Base-by-base conservation (phyloP, 257 asterid genomes). In the Solanum lignicaule region DNA sequence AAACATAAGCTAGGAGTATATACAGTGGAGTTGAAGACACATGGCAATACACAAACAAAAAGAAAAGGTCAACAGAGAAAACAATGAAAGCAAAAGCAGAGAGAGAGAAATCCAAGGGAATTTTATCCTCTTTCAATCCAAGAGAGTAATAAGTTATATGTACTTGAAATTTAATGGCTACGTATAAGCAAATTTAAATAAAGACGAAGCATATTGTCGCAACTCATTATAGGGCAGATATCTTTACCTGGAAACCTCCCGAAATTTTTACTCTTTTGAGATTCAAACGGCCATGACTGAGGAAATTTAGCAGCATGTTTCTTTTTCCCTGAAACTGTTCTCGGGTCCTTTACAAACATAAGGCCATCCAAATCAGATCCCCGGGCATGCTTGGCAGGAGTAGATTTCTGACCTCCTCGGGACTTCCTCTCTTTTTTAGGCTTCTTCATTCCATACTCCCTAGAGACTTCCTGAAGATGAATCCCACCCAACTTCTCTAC, bases 391-490 rank as follows among this genome's bases (percentile, higher is more conserved):
- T 88, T 91, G 86, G 72, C 84, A 84, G 91, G 89, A 31, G 90
- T 83, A 83, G 88, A 72, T 43, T 88, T 93, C 85, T 85, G 72
- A 89, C 88, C 87, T 83, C 90, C 78, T 18, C 29, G 89, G 84
- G 79, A 88, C 88, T 94, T 95, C 74, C 91, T 93, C 76, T 89
- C 89, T 82, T 88, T 86, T 41, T 52, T 90, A 89, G 91, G 91
- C 66, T 92, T 93, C 90, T 86, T 87, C 92, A 73, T 87, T 84
- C 97, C 98, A 89, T 93, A 95, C 91, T 91, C 95, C 88, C 87
- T 92, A 27, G 99, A 97, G 32, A 96, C 98, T 84, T 95, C 98
- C 91, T 91, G 96, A 87, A 97, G 99, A 88, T 90, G 91, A 86
- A 97, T 95, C 39, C 98, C 98, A 86, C 95, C 92, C 90, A 97